Evolutionary conservation across 2,329 filamentous ascomycete genomes (phyloP), one percentile per base, ranked within the genome.

Genomic region (Coleophoma crateriformis): DNA sequence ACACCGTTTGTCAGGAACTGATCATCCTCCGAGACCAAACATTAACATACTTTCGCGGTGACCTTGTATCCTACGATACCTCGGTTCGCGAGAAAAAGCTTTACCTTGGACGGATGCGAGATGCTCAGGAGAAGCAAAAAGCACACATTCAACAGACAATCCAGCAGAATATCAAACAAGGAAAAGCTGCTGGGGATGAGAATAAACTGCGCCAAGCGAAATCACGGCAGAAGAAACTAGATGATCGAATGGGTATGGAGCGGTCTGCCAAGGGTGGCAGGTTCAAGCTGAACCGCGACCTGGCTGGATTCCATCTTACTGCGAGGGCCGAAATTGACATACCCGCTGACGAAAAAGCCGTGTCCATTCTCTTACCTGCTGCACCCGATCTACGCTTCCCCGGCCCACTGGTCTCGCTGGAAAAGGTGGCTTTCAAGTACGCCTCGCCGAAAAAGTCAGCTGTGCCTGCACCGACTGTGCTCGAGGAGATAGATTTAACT

Each of bases 171-270:
- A 78, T 90, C 60, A 85, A 84, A 56, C 79, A 85, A 17, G 90
- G 88, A 7, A 87, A 85, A 64, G 82, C 83, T 44, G 85, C 84
- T 22, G 87, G 89, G 32, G 89, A 95, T 61, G 85, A 90, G 58
- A 92, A 92, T 63, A 91, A 90, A 64, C 74, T 95, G 3, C 82
- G 87, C n/a, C 87, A 91, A 71, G 89, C 88, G 4, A 91, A 90
- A 54, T 88, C 85, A 4, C 77, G 88, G 1, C 87, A 91, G 69
- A 92, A 90, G 72, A 91, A 90, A 64, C 75, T 95, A 1, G 88
- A 95, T 50, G 85, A 94, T 49, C 76, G 88, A 6, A 87, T 84
- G 81, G 90, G 89, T 0, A 67, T 95, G 58, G 78, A 91, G 61
- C 84, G 89, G 38, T 86, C 73, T 54, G 79, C 82, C 7, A 84